A percentile compares a stretch with the other conserved stretches of the same genome.
Conservation (phyloP, 1,139 yeast genomes). For the Yamadazyma friedrichii region DNA sequence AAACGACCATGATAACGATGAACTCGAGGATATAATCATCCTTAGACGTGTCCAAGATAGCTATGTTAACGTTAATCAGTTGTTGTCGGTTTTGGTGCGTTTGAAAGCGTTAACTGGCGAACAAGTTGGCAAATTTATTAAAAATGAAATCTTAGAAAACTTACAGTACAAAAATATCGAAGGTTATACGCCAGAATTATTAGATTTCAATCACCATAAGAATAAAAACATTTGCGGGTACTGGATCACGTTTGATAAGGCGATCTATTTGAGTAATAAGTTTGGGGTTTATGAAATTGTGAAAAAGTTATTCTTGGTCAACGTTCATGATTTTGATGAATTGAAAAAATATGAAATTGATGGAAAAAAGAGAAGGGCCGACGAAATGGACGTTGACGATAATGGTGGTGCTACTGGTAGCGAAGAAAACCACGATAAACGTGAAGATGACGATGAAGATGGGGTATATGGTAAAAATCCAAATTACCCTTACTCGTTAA, state of each 20-base stretch:
- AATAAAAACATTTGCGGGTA: conserved; percentile 31
- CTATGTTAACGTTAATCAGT: conserved; percentile 40
- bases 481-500: conserved; percentile 52
- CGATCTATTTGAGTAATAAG: conserved; percentile 38
- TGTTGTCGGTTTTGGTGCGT: conserved; percentile 32
- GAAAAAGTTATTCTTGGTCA: conserved; percentile 40
- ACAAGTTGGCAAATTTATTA: conserved; percentile 31
- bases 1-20: conserved; percentile 12
- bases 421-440: too few relatives aligned
- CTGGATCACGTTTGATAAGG: conserved; percentile 48
- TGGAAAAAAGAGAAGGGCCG: conserved; percentile 1
- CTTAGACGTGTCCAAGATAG: conserved; percentile 48
- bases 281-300: conserved; percentile 43
- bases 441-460: neutral
- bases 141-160: conserved; percentile 33
- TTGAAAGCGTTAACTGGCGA: conserved; percentile 25
- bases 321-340: conserved; percentile 46
- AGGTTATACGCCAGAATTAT: conserved; percentile 24
- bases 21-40: conserved; percentile 19
- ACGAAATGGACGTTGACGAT: conserved; percentile 1
- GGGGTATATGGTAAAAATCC: conserved; percentile 19
- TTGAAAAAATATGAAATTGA: conserved; percentile 26
- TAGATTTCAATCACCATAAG: conserved; percentile 31
- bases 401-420: conserved; percentile 1
- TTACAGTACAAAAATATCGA: conserved; percentile 27